These are phyloP conservation scores for Rhodosporidiobolus sp. DNA, from an alignment of 768 basidiomycete species.

Conservation along the genomic window DNA sequence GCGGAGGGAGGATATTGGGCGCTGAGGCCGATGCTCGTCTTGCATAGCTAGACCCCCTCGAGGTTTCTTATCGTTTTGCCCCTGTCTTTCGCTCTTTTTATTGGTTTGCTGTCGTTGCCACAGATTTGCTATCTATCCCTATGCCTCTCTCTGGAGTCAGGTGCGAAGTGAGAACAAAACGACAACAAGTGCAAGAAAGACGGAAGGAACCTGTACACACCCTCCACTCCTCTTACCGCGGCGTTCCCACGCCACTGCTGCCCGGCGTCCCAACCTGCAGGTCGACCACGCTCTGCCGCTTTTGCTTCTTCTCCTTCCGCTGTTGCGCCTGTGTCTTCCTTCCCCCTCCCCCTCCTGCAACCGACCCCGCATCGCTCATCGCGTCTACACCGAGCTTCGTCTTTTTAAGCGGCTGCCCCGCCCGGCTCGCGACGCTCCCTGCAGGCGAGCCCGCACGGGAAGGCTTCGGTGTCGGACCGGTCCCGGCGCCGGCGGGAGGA, in stretches of 20 bases:
- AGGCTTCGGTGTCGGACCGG: background rate
- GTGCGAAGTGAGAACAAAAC: background rate
- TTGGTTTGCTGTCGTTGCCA: background rate
- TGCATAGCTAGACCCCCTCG: background rate
- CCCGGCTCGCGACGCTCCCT: background rate
- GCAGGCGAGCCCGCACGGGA: constrained; percentile 23
- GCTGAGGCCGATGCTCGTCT: no score
- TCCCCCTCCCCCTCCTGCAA: background rate
- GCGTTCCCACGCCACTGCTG: background rate
- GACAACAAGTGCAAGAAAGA: background rate
- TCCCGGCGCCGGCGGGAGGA: background rate
- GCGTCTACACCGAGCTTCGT: constrained; percentile 5
- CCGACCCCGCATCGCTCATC: constrained; percentile 27
- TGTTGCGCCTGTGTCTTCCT: constrained; percentile 1
- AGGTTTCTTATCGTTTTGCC: background rate
- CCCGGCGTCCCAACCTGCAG: constrained; percentile 13
- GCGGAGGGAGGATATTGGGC: background rate
- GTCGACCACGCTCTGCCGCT: background rate
- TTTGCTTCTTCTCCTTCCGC: constrained; percentile 7
- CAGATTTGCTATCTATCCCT: no score
- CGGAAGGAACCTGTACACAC: background rate
- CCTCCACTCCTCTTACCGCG: background rate
- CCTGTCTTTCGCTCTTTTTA: no score
- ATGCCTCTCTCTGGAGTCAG: no score
- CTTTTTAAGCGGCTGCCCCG: constrained; percentile 5